Percentiles rank a stretch among this genome's conserved stretches.
Conservation (phyloP, 345 rosid species). For the Syzygium oleosum region DNA sequence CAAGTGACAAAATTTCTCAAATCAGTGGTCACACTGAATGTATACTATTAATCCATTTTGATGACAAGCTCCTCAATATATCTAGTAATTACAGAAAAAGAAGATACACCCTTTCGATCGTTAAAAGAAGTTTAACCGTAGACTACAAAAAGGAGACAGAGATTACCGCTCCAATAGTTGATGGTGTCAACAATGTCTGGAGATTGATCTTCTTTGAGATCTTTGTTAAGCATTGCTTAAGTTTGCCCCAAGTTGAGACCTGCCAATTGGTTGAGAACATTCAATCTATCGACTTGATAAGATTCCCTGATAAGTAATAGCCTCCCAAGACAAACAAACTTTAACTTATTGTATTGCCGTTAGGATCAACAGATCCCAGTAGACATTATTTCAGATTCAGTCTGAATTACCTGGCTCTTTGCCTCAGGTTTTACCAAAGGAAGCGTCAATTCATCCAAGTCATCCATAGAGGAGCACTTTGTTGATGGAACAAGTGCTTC, state of each 20-base stretch:
- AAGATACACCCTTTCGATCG: not conserved
- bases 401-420: not conserved
- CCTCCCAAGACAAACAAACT: not conserved
- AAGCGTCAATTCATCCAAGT: not conserved
- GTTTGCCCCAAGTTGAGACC: constrained; percentile 12
- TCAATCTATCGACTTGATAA: not conserved
- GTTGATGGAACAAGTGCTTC: constrained; percentile 12
- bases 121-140: not conserved
- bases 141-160: not conserved
- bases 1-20: not conserved
- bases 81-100: not conserved
- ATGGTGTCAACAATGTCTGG: constrained; percentile 25
- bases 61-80: not conserved
- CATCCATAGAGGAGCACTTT: not conserved
- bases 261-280: not conserved
- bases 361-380: not conserved
- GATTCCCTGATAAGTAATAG: not conserved
- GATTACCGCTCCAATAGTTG: constrained; percentile 30
- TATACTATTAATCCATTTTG: not conserved
- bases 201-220: constrained; percentile 13
- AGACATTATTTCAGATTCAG: not conserved
- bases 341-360: not conserved
- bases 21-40: not conserved
- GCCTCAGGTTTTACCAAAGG: not conserved
- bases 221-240: not conserved